A percentile compares a stretch with the other conserved stretches of the same genome.
These are phyloP conservation scores for Tolypocladium amazonense DNA, from an alignment of 2,329 filamentous ascomycete species.

Conservation along the genomic window DNA sequence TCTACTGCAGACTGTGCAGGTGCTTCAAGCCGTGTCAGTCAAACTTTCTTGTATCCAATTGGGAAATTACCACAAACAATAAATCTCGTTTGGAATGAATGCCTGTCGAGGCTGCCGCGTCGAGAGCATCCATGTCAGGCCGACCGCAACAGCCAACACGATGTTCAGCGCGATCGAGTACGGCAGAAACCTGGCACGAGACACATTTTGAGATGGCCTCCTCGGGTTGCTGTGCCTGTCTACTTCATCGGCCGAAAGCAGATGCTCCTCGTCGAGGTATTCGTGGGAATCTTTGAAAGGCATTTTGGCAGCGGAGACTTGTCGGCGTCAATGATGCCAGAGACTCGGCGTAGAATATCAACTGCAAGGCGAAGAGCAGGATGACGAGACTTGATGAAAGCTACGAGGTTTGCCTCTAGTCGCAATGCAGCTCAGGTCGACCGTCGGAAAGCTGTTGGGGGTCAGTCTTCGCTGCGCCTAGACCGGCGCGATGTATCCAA, in stretches of 20 bases:
- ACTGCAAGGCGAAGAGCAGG: not conserved
- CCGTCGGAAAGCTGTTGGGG: not conserved
- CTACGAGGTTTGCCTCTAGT: too few relatives aligned
- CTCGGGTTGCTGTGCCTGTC: not conserved
- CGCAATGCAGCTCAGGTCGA: not conserved
- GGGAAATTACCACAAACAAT: not conserved
- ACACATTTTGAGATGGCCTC: not conserved
- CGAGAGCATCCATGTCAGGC: not conserved
- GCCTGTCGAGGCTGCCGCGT: not conserved
- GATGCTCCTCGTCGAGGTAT: not conserved
- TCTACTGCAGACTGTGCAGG: conserved; percentile 34
- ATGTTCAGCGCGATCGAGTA: not conserved
- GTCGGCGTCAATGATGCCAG: not conserved
- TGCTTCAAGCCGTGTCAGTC: conserved; percentile 18
- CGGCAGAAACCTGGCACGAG: not conserved
- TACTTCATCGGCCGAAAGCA: not conserved
- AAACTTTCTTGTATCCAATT: too few relatives aligned
- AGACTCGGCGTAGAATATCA: not conserved
- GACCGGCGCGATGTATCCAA: not conserved
- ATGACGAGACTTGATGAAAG: not conserved
- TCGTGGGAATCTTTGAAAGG: not conserved
- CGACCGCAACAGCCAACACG: not conserved
- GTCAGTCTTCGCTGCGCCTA: not conserved
- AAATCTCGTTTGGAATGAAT: not conserved
- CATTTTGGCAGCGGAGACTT: not conserved